Percentiles rank a stretch among this genome's conserved stretches.
Conservation (phyloP, 805 yeast species). For the Candida odintsovae region DNA sequence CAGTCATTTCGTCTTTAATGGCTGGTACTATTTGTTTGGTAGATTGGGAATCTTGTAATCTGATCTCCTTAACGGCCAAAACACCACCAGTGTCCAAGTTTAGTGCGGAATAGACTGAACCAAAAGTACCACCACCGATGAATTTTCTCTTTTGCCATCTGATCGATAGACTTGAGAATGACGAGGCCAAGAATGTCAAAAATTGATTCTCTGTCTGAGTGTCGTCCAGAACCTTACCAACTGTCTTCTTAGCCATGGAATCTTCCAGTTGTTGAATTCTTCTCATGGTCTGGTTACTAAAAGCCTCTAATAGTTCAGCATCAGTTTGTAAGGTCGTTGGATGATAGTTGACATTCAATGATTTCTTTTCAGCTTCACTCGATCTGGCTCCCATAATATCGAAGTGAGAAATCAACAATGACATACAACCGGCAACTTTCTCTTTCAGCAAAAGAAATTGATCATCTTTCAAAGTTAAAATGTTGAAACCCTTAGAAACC, state of each 20-base stretch:
- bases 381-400: slow-evolving; percentile 98
- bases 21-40: slow-evolving; percentile 80
- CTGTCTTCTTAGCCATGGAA: slow-evolving; percentile 36
- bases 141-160: slow-evolving; percentile 96
- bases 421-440: slow-evolving; percentile 92
- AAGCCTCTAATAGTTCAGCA: slow-evolving; percentile 46
- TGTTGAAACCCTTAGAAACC: slow-evolving; percentile 85
- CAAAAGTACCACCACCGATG: slow-evolving; percentile 95
- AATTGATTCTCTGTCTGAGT: slow-evolving; percentile 83
- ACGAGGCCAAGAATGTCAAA: slow-evolving; percentile 79
- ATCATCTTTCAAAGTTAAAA: slow-evolving; percentile 69
- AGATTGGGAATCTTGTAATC: slow-evolving; percentile 82
- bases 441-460: slow-evolving; percentile 67
- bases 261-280: slow-evolving; percentile 61
- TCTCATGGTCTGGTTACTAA: slow-evolving; percentile 62
- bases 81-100: slow-evolving; percentile 93
- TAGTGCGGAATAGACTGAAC: slow-evolving; percentile 87
- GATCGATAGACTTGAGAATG: slow-evolving; percentile 82
- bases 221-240: slow-evolving; percentile 88
- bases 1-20: slow-evolving; percentile 95
- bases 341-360: slow-evolving; percentile 31
- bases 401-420: slow-evolving; percentile 87
- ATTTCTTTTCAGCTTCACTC: slow-evolving; percentile 49
- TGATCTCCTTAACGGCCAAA: slow-evolving; percentile 94
- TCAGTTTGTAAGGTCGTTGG: slow-evolving; percentile 47